Conservation (phyloP, 139 green algal species). For the Eudorina sp. region DNA sequence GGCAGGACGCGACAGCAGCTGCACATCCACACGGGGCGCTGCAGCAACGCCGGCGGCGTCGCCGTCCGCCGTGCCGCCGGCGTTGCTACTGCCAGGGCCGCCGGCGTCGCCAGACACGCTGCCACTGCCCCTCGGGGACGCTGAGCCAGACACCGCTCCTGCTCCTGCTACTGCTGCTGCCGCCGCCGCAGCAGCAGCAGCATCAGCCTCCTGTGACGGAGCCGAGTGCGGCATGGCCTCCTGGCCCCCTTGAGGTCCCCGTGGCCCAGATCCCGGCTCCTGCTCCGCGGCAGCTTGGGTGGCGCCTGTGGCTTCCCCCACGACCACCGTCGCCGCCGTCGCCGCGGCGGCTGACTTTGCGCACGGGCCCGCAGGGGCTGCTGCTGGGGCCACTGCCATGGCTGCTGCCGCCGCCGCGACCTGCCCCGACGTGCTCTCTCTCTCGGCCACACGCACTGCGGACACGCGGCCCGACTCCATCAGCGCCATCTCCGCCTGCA, state of each 20-base stretch:
- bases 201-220: too few species aligned
- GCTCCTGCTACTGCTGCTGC: too few species aligned
- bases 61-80: neutral
- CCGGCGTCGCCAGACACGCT: neutral
- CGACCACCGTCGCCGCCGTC: neutral
- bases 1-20: neutral
- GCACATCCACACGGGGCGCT: neutral
- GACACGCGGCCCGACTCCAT: conserved; percentile 14
- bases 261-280: too few species aligned
- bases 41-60: neutral
- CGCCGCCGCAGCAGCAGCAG: too few species aligned
- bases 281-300: neutral
- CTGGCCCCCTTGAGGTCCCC: too few species aligned
- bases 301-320: neutral
- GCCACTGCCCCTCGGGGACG: too few species aligned
- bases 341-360: too few species aligned
- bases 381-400: neutral
- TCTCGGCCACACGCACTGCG: neutral
- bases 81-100: neutral
- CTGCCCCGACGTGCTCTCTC: neutral
- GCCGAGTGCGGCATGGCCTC: too few species aligned
- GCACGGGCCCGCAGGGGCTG: neutral
- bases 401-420: neutral
- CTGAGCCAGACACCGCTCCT: too few species aligned
- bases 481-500: conserved; percentile 4